Evolutionary conservation across 495 filamentous ascomycete genomes (phyloP), one percentile per base, ranked within the genome.

Genomic region (Diplogelasinospora grovesii): DNA sequence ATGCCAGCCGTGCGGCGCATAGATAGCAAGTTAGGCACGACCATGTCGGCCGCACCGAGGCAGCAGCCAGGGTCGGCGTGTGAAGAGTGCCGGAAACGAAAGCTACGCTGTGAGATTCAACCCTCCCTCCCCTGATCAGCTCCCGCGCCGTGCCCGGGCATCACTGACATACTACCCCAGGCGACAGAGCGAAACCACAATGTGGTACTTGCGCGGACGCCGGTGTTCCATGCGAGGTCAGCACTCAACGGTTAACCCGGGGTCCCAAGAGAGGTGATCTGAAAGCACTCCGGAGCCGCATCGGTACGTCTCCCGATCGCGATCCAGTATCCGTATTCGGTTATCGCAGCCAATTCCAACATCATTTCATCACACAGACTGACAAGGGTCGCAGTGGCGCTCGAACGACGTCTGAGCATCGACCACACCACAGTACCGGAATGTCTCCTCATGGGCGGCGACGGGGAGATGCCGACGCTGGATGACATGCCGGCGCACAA

Each of bases 221-320:
- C n/a, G 69, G 66, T 7, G 56, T 71, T 22, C 48, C 54, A 16
- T 78, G 73, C 52, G 64, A 69, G 31, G 61, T 73, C 22, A 71
- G 60, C 50, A 66, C 66, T 22, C 54, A 61, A 14, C 69, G 69
- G 9, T 56, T 62, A 16, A 59, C 63, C 19, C 54, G 74, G 6
- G 73, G 74, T 0, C 75, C 74, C 0, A 71, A 75, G 39, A 75
- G 71, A 36, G 72, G 74, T 11, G 66, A 75, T 35, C 56, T 75
- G 37, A 69, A 72, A 22, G 69, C 68, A 0, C 57, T 75, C 26
- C 59, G 66, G 36, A 66, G 58, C 27, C 60, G 69, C 19, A 68
- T 75, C 30, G 65, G 71, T 71, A 46, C 26, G 65, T 54, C 13
- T 15, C 32, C 48, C 20, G 16, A 36, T 26, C n/a, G n/a, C n/a